Base-by-base conservation (phyloP, 1,284 basidiomycete genomes). In the Ustanciosporium gigantosporum region DNA sequence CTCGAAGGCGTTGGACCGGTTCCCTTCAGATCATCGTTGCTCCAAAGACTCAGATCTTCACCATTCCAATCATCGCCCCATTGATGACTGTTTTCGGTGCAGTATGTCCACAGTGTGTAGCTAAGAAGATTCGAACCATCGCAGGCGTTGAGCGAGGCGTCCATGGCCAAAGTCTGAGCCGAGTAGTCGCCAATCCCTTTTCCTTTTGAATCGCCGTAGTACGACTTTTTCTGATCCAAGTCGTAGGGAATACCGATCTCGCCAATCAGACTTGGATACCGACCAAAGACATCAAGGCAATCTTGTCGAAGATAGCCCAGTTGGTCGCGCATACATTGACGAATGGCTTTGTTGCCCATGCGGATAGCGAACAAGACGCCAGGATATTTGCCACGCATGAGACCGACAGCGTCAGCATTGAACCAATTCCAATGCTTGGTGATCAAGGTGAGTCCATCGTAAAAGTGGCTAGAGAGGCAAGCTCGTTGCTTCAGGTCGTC, bases 41-140 rank as follows among this genome's bases (percentile, higher is more conserved):
- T 88, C 90, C 90, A 97, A 56, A 81, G 55, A 45, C 90, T 92
- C 47, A 97, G 79, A 79, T 97, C 94, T 80, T 98, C 94, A 79
- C 90, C 86, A 77, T 97, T 93, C 93, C 93, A 98, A 2, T 87
- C 86, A 77, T 97, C 94, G 16, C 93, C 91, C 90, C 90, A 96
- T 71, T 84, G 79, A 76, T 96, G 91, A 20, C 82, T 83, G 73
- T 83, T 82, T 64, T 82, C 79, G 0, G 90, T 83, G 45, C 87
- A 87, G 74, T 97, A 97, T 21, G 87, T 92, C 94, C 94, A 97
- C 7, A 92, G 79, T 15, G 91, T 91, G 76, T 86, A 96, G 76
- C 84, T 92, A 65, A 95, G 79, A 36, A 81, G 81, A 69, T 95
- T 94, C 8, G 81, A 80, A 0, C 92, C 93, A 76, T 98, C 94